Conservation (phyloP, 2,329 filamentous ascomycete species). For the Sclerotiophoma versabilis region DNA sequence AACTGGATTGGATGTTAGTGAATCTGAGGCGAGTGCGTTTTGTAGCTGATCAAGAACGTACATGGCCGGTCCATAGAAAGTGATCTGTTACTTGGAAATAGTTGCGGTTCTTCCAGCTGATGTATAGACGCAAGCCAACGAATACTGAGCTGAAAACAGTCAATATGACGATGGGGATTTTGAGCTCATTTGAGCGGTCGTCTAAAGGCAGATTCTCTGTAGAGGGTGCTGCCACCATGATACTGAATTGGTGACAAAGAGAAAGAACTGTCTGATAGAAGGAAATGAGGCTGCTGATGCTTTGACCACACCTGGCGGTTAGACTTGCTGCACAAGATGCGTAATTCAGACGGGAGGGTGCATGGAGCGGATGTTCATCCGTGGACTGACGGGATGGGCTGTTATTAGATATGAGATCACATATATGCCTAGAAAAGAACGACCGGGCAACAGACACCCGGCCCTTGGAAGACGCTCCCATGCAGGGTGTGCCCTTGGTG, state of each 20-base stretch:
- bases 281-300: slow-evolving; percentile 1
- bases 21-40: not conserved
- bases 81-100: slow-evolving; percentile 35
- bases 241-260: not conserved
- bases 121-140: slow-evolving; percentile 25
- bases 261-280: not conserved
- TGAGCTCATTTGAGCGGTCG: slow-evolving; percentile 31
- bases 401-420: slow-evolving; percentile 14
- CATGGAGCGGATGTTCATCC: slow-evolving; percentile 1
- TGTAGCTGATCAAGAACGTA: slow-evolving; percentile 15
- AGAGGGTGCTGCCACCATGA: slow-evolving; percentile 22
- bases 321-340: not conserved
- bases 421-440: not conserved
- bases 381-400: not conserved
- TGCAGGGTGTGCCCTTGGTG: slow-evolving; percentile 9
- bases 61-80: slow-evolving; percentile 33
- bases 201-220: slow-evolving; percentile 27
- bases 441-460: not conserved
- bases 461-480: not conserved
- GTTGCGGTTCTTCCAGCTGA: slow-evolving; percentile 32
- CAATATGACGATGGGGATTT: slow-evolving; percentile 31
- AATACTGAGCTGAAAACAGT: slow-evolving; percentile 34
- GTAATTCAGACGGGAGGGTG: not conserved
- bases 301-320: slow-evolving; percentile 15
- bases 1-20: slow-evolving; percentile 20